Evolutionary conservation across 2,329 filamentous ascomycete species (phyloP), one percentile per base, ranked within the genome.

Genomic region (Hypoxylon sp.): DNA sequence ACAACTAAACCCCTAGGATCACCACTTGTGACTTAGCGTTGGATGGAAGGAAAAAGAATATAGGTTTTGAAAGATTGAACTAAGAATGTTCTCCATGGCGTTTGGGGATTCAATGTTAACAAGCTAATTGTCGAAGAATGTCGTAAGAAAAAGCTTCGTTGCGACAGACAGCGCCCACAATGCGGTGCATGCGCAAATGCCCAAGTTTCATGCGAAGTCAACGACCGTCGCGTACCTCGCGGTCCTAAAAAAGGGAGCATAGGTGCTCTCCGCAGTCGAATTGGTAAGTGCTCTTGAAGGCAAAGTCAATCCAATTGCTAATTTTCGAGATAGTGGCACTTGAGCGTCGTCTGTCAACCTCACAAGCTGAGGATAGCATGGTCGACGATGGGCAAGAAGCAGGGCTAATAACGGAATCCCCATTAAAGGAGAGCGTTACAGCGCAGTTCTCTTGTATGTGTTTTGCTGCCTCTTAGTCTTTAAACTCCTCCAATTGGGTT

Each of bases 121-220:
- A 20, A 15, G 16, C 36, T 30, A 5, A 17, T 27, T 4, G 7
- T 5, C 12, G 36, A 58, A 58, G 55, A 58, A 47, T 58, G 55
- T 19, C 55, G 55, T 20, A 58, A 58, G 23, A 58, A 58, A 27
- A 58, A 58, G 44, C 55, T 58, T 52, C 55, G 55, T 41, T 58
- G 55, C 43, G 55, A 58, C 27, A 58, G 55, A 27, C 55, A 58
- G 4, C 55, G 55, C 15, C 55, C 55, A 11, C 55, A 58, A 50
- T 58, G 55, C 38, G 55, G 55, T 26, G 55, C 55, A 13, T 58
- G 55, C 31, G 51, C 55, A 12, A 51, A 58, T 13, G 55, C 55
- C 25, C 55, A 58, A 26, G 41, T 58, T 26, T 29, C 34, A 5
- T 58, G 55, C 51, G 55, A 58, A 50, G 55, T 58, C n/a, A 58